These are phyloP conservation scores for Xylariaceae sp. DNA, from an alignment of 2,329 filamentous ascomycete species.

Conservation along the genomic window DNA sequence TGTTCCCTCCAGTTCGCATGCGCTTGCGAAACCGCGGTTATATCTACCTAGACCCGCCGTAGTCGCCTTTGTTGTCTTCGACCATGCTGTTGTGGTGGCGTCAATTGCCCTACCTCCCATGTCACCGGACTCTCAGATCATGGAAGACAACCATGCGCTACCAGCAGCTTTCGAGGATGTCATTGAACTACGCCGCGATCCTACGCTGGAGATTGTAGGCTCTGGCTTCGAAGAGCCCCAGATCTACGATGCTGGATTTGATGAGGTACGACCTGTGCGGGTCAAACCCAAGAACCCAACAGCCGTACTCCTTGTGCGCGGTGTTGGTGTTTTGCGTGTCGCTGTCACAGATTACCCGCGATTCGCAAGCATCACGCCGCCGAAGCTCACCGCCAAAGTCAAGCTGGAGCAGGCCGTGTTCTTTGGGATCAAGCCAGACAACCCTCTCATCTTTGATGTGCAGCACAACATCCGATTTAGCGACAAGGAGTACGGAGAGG, in stretches of 20 bases:
- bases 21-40: slow-evolving; percentile 54
- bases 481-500: slow-evolving; percentile 64
- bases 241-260: slow-evolving; percentile 32
- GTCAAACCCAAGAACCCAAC: slow-evolving; percentile 57
- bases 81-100: slow-evolving; percentile 68
- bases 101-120: slow-evolving; percentile 65
- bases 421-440: slow-evolving; percentile 75
- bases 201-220: slow-evolving; percentile 58
- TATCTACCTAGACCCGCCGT: slow-evolving; percentile 74
- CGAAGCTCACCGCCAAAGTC: slow-evolving; percentile 70
- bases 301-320: slow-evolving; percentile 57
- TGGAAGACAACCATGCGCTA: slow-evolving; percentile 58
- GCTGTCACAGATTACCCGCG: slow-evolving; percentile 54
- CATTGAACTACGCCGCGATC: slow-evolving; percentile 67
- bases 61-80: slow-evolving; percentile 77
- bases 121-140: slow-evolving; percentile 70
- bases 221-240: slow-evolving; percentile 59
- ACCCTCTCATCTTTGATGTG: slow-evolving; percentile 78
- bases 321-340: slow-evolving; percentile 56
- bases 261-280: slow-evolving; percentile 47
- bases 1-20: slow-evolving; percentile 43
- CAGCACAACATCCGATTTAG: slow-evolving; percentile 62
- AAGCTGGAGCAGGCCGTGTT: slow-evolving; percentile 95
- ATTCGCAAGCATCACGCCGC: slow-evolving; percentile 53
- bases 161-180: slow-evolving; percentile 77